A percentile compares a stretch with the other conserved stretches of the same genome.
These are phyloP conservation scores for Talaromyces liani DNA, from an alignment of 495 filamentous ascomycete genomes.

Conservation along the genomic window DNA sequence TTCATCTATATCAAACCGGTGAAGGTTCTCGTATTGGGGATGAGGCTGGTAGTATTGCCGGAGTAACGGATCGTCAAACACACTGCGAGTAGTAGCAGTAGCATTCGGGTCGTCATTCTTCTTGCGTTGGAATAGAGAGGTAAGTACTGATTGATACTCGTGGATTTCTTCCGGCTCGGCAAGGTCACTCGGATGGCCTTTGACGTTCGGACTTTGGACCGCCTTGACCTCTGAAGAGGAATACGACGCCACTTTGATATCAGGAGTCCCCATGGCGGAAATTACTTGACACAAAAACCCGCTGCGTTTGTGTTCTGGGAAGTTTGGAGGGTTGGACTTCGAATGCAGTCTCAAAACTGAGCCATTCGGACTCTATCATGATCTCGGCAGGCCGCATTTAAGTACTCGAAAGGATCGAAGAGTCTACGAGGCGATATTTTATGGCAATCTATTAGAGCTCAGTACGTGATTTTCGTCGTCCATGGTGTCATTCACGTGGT, in stretches of 20 bases:
- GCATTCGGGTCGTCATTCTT: constrained; percentile 32
- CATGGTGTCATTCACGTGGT: background rate
- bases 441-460: background rate
- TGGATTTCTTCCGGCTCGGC: constrained; percentile 10
- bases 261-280: background rate
- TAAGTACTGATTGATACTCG: constrained; percentile 9
- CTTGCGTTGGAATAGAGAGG: constrained; percentile 8
- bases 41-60: constrained; percentile 34
- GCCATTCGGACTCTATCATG: background rate
- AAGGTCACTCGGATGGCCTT: constrained; percentile 7
- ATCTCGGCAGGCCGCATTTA: background rate
- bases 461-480: background rate
- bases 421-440: background rate
- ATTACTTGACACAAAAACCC: background rate
- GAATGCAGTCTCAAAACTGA: background rate
- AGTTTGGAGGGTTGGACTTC: background rate
- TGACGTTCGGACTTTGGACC: constrained; percentile 8
- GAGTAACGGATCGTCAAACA: constrained; percentile 39
- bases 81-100: constrained; percentile 45
- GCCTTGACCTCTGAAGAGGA: background rate
- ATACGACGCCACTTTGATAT: background rate
- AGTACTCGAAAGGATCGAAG: background rate
- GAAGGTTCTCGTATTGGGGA: constrained; percentile 33
- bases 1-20: constrained; percentile 30
- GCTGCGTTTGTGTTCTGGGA: background rate